phyloP scores from a whole-genome alignment of 371 early-diverging fungal species.

The Apophysomyces elegans region DNA sequence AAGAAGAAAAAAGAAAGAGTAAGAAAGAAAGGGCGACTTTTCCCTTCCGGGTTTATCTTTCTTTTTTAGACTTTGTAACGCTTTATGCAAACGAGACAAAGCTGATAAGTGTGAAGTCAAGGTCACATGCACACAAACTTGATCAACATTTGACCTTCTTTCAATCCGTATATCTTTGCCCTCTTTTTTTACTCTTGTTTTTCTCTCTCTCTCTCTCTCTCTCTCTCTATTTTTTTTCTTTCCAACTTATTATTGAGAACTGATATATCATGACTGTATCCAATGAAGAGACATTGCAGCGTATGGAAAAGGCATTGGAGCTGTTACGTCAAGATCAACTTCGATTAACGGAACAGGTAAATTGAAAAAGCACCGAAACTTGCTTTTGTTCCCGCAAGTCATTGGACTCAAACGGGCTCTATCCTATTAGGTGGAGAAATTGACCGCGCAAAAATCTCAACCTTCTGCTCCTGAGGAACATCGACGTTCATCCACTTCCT shows the following conservation, averaged over 20 bases:
- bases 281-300: conserved; percentile 27
- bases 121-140: not conserved
- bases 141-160: not conserved
- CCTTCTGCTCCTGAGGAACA: not conserved
- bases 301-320: conserved; percentile 35
- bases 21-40: conserved; percentile 3
- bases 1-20: conserved; percentile 26
- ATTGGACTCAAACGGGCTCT: not conserved
- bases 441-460: not conserved
- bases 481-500: conserved; percentile 9
- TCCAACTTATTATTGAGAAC: conserved; percentile 13
- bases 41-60: conserved; percentile 9
- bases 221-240: not conserved
- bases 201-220: conserved; percentile 13
- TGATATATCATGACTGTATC: conserved; percentile 28
- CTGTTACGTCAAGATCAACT: conserved; percentile 32
- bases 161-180: not conserved
- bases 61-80: not conserved
- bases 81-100: not conserved
- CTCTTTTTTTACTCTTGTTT: conserved; percentile 10
- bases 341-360: conserved; percentile 35
- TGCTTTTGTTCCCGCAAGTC: not conserved
- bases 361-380: not conserved
- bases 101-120: not conserved
- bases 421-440: conserved; percentile 14